phyloP scores from a whole-genome alignment of 164 flowering plant genomes.

The Nymphaea thermarum region DNA sequence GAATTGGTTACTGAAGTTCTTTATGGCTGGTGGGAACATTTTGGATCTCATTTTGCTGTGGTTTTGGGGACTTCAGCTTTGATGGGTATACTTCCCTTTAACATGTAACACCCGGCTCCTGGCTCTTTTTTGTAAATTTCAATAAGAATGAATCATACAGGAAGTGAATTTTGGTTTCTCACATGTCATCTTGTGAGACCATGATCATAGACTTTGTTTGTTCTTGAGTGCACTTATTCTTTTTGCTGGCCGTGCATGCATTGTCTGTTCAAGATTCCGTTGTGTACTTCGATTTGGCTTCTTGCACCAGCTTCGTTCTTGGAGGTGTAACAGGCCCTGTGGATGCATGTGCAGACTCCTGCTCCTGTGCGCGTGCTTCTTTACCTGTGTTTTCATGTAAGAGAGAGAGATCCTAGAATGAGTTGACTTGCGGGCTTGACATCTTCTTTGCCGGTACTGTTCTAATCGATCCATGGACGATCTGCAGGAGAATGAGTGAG shows the following conservation, averaged over 20 bases:
- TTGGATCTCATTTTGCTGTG: conserved; percentile 23
- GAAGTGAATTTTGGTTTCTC: not conserved
- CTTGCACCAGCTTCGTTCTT: too few relatives aligned
- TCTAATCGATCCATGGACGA: too few relatives aligned
- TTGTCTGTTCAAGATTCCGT: not conserved
- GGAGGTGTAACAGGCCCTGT: too few relatives aligned
- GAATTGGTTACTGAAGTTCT: conserved; percentile 31
- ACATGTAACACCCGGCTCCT: not conserved
- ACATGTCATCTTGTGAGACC: not conserved
- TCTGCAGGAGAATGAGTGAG: too few relatives aligned
- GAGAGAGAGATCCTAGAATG: too few relatives aligned
- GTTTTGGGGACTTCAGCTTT: conserved; percentile 34
- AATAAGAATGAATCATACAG: not conserved
- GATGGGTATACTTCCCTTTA: not conserved
- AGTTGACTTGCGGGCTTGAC: too few relatives aligned
- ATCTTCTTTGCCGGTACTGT: too few relatives aligned
- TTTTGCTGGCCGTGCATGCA: not conserved
- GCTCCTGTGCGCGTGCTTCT: too few relatives aligned
- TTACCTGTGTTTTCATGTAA: too few relatives aligned
- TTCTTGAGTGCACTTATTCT: not conserved
- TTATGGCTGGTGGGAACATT: conserved; percentile 23
- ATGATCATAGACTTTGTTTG: not conserved
- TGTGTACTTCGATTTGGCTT: not conserved
- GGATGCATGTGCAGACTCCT: too few relatives aligned
- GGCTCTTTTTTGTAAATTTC: not conserved